Evolutionary conservation across 768 basidiomycete species (phyloP).

Genomic region (Strobilomyces dryophilus): DNA sequence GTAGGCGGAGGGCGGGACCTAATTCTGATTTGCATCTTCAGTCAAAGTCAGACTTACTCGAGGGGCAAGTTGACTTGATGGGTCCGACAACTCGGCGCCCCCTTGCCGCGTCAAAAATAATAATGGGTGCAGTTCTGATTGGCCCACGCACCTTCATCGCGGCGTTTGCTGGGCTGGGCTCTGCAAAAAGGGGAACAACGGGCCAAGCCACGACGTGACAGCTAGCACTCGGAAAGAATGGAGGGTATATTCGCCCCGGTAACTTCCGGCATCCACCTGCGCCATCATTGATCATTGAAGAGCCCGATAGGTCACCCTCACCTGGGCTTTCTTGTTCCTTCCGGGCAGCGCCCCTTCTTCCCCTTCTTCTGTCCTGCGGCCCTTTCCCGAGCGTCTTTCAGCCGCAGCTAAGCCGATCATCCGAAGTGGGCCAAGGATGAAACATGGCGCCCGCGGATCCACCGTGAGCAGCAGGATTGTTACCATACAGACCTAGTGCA

Average conservation of each 20-base stretch:
- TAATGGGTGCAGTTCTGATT: constrained; percentile 6
- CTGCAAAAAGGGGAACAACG: constrained; percentile 5
- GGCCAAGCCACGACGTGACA: not conserved
- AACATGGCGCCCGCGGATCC: constrained; percentile 27
- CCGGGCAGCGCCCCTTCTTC: constrained; percentile 11
- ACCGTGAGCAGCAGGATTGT: constrained; percentile 8
- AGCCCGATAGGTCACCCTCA: not conserved
- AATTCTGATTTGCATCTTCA: constrained; percentile 13
- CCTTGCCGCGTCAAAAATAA: constrained; percentile 1
- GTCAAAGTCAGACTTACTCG: constrained; percentile 26
- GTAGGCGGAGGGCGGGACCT: constrained; percentile 7
- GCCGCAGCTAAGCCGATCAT: constrained; percentile 25
- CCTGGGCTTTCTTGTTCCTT: constrained; percentile 11
- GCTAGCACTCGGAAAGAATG: not conserved
- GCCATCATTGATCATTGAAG: constrained; percentile 12
- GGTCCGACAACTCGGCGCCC: constrained; percentile 4
- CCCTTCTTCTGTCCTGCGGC: constrained; percentile 14
- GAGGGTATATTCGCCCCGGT: constrained; percentile 8
- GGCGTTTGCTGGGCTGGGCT: constrained; percentile 8
- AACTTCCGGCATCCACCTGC: constrained; percentile 18
- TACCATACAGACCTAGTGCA: constrained; percentile 16
- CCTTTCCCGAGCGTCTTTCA: constrained; percentile 17
- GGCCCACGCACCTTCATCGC: constrained; percentile 14
- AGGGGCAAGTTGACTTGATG: constrained; percentile 6
- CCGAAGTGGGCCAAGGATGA: constrained; percentile 9